Evolutionary conservation across 768 basidiomycete genomes (phyloP).

Genomic region (button mushroom (Agaricus bisporus)): DNA sequence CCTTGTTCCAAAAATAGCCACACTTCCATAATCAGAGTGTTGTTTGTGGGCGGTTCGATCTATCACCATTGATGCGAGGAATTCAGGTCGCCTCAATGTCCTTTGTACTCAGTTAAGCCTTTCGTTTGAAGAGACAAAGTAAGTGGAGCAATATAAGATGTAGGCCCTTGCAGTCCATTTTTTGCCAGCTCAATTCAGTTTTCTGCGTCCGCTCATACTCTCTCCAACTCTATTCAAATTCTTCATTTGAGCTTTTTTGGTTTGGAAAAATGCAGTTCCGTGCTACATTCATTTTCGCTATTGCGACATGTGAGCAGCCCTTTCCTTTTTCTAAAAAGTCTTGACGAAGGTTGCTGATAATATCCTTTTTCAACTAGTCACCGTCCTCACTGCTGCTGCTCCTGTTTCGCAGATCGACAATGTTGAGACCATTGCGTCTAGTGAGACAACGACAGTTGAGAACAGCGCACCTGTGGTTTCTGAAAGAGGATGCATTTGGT

Average conservation of each 20-base stretch:
- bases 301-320: not conserved
- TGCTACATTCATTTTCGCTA: not conserved
- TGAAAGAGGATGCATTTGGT: conserved; percentile 3
- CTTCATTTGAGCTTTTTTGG: not conserved
- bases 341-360: not conserved
- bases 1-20: conserved; percentile 2
- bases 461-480: not conserved
- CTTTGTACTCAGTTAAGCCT: conserved; percentile 3
- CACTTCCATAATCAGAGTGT: not conserved
- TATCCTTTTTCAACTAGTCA: not conserved
- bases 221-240: not conserved
- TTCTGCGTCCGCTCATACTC: too few relatives aligned
- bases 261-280: conserved; percentile 1
- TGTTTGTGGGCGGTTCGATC: conserved; percentile 3
- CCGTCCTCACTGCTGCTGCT: not conserved
- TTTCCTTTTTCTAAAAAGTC: not conserved
- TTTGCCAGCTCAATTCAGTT: not conserved
- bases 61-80: not conserved
- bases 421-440: not conserved
- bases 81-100: not conserved
- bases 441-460: not conserved
- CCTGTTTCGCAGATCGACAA: not conserved
- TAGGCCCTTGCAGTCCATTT: not conserved
- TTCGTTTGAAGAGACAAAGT: not conserved
- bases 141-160: not conserved